Percentiles rank a stretch among this genome's conserved stretches.
Evolutionary conservation across 495 filamentous ascomycete species (phyloP).

Genomic region (Xylaria palmicola): DNA sequence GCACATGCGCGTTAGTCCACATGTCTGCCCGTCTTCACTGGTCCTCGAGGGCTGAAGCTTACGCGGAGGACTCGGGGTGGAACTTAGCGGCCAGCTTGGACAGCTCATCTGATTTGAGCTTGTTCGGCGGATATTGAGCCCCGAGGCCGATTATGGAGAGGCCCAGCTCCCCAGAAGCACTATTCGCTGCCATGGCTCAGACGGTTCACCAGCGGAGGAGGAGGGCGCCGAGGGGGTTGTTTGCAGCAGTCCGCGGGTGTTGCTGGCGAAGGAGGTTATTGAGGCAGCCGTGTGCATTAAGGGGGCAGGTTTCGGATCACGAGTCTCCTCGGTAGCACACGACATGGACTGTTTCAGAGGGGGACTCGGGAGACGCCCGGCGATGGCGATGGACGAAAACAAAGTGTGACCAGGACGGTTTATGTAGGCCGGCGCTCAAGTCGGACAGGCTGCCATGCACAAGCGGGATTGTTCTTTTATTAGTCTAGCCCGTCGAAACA

Average conservation of each 20-base stretch:
- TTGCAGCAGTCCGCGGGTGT: background rate
- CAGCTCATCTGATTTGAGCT: slow-evolving; percentile 39
- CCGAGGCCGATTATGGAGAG: slow-evolving; percentile 53
- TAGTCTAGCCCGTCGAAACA: slow-evolving; percentile 1
- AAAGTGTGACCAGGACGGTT: background rate
- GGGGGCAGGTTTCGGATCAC: background rate
- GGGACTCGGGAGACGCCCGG: background rate
- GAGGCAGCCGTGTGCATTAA: background rate
- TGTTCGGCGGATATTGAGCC: slow-evolving; percentile 49
- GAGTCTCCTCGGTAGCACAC: background rate
- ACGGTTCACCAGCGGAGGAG: background rate
- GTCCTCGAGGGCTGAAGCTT: slow-evolving; percentile 17
- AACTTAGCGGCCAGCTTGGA: slow-evolving; percentile 44
- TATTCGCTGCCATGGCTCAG: slow-evolving; percentile 20
- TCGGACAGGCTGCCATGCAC: no score
- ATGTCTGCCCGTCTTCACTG: background rate
- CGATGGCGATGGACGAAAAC: background rate
- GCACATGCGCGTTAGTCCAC: slow-evolving; percentile 5
- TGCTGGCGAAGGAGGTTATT: background rate
- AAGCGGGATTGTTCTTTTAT: no score
- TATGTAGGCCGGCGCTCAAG: no score
- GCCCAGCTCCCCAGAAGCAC: slow-evolving; percentile 38
- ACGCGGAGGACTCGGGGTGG: slow-evolving; percentile 53
- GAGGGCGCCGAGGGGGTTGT: background rate
- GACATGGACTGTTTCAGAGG: slow-evolving; percentile 10